Evolutionary conservation across 2,329 filamentous ascomycete genomes (phyloP), one percentile per base, ranked within the genome.

Genomic region (Colletotrichum scovillei): DNA sequence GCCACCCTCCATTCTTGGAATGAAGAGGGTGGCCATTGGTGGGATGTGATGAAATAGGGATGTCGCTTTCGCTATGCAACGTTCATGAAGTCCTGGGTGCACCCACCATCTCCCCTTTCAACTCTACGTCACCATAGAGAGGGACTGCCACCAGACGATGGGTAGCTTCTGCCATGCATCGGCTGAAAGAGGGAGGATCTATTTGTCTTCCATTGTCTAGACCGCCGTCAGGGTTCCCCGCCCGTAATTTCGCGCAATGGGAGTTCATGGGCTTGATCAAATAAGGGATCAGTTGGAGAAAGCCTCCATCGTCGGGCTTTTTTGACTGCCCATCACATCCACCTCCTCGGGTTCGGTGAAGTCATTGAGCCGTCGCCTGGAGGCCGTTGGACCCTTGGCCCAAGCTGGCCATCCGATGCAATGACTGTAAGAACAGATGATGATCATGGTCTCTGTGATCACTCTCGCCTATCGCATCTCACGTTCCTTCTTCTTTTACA

Each of bases 121-220:
- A 7, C 42, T 64, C 9, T 38, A 69, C 66, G 46, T 69, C 58
- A 69, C 38, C 16, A 26, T n/a, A 32, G 19, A 24, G 4, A 12
- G 35, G 26, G 16, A 26, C 28, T 53, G 30, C 52, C 42, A 69
- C 9, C 38, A 32, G 53, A 38, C n/a, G 19, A 35, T 12, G 24
- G 58, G 66, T 60, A 73, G 70, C 24, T 35, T 65, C 26, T 22
- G 55, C 32, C 24, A 46, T 53, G 67, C 66, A 73, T 73, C 55
- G 60, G 32, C 52, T 42, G 60, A 73, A 65, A 69, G 59, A 69
- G 66, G 67, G 66, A 55, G 60, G 19, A 70, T 56, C 53, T 12
- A 53, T 38, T 24, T 5, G 11, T 26, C 38, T 46, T 26, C n/a
- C 5, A 14, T 19, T 35, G 70, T 69, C 59, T 46, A 60, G 55